Evolutionary conservation across 352 stramenopile genomes (phyloP).

Genomic region (Pythium rishiriense): DNA sequence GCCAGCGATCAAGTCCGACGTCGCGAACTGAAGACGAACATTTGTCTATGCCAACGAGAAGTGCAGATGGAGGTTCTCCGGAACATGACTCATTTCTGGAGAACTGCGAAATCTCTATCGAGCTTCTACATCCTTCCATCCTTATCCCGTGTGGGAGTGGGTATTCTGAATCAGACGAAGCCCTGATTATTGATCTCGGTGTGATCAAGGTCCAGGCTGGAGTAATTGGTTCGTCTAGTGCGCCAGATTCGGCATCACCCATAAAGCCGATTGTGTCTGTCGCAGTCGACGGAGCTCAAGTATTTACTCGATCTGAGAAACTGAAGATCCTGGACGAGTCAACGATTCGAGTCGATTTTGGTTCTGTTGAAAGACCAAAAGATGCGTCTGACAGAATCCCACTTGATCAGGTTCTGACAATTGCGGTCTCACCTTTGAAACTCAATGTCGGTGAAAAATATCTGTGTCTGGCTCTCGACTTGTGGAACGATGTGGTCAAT

Average conservation of each 20-base stretch:
- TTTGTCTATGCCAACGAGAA: neutral
- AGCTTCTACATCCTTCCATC: constrained; percentile 48
- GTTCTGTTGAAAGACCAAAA: neutral
- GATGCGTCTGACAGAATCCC: neutral
- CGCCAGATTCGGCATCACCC: neutral
- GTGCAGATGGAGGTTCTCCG: neutral
- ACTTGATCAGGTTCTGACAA: neutral
- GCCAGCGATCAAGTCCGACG: neutral
- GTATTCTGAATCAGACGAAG: constrained; percentile 28
- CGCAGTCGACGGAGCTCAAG: constrained; percentile 3
- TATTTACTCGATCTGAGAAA: constrained; percentile 24
- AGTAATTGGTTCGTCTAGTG: neutral
- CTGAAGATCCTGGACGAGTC: constrained; percentile 28
- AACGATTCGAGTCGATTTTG: constrained; percentile 28
- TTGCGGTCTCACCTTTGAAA: constrained; percentile 16
- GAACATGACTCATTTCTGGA: neutral
- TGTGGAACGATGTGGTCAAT: constrained; percentile 32
- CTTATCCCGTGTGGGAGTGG: constrained; percentile 40
- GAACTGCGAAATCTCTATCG: constrained; percentile 8
- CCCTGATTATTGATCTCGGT: constrained; percentile 56
- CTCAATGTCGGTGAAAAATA: constrained; percentile 29
- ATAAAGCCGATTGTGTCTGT: constrained; percentile 4
- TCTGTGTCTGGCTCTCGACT: constrained; percentile 25
- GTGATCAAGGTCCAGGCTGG: constrained; percentile 33
- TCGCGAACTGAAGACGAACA: neutral